These are phyloP conservation scores for Nelumbo lutea DNA, from an alignment of 164 flowering plant genomes.

Conservation along the genomic window DNA sequence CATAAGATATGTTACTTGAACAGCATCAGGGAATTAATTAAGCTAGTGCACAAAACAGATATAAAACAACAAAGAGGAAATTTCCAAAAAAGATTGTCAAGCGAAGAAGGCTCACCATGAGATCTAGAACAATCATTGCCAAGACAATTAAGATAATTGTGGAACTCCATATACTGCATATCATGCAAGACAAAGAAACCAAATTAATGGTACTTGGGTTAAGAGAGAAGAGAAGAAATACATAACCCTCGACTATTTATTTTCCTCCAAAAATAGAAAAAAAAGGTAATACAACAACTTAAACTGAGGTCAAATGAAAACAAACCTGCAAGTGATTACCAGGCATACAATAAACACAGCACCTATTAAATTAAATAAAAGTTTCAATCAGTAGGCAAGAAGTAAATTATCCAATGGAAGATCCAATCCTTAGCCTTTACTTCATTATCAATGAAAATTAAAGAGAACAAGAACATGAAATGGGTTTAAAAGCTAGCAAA, in stretches of 20 bases:
- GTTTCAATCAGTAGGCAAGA: constrained; percentile 2
- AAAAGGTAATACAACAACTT: background rate
- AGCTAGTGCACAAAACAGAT: too few species aligned
- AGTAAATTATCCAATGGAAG: background rate
- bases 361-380: constrained; percentile 43
- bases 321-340: constrained; percentile 84
- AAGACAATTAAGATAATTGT: constrained; percentile 79
- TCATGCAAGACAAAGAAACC: constrained; percentile 5
- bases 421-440: too few species aligned
- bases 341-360: constrained; percentile 90
- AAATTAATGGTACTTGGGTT: background rate
- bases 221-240: background rate
- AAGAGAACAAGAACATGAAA: too few species aligned
- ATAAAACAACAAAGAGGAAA: too few species aligned
- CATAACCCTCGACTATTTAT: background rate
- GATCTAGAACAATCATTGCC: constrained; percentile 83
- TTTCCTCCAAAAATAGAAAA: background rate
- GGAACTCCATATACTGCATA: constrained; percentile 84
- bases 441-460: too few species aligned
- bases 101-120: constrained; percentile 51
- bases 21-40: too few species aligned
- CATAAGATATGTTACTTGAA: too few species aligned
- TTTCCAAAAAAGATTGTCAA: too few species aligned
- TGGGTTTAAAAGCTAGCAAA: too few species aligned
- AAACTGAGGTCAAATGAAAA: constrained; percentile 12